phyloP scores from a whole-genome alignment of 73 alveolate genomes.

The Paramecium sonneborni region DNA sequence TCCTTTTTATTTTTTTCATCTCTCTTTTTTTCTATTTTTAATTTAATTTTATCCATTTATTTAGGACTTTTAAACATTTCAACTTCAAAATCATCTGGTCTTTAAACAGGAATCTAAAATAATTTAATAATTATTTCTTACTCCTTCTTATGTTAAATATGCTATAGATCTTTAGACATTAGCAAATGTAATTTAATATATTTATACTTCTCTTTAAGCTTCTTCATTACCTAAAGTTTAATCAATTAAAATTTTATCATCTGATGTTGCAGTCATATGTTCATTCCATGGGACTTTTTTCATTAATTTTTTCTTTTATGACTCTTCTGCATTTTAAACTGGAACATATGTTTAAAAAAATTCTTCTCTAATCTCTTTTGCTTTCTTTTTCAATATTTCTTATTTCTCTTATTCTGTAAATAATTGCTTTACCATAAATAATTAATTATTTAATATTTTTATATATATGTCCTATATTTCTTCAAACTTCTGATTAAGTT shows the following conservation, averaged over 20 bases:
- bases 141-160: slow-evolving; percentile 26
- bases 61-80: background rate
- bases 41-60: background rate
- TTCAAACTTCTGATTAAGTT: background rate
- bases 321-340: background rate
- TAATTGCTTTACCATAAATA: slow-evolving; percentile 16
- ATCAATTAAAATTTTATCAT: background rate
- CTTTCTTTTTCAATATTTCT: background rate
- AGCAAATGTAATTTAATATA: background rate
- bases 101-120: slow-evolving; percentile 13
- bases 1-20: background rate
- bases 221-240: background rate
- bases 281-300: slow-evolving; percentile 12
- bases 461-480: background rate
- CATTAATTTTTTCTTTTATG: background rate
- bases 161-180: background rate
- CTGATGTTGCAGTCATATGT: slow-evolving; percentile 29
- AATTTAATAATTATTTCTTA: background rate
- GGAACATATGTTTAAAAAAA: background rate
- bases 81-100: slow-evolving; percentile 4
- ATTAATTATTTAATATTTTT: background rate
- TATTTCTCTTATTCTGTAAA: background rate
- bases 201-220: slow-evolving; percentile 7
- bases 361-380: slow-evolving; percentile 25
- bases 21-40: background rate